Percentiles rank a stretch among this genome's conserved stretches.
phyloP scores from a whole-genome alignment of 805 yeast species.

The Kazachstania martiniae region DNA sequence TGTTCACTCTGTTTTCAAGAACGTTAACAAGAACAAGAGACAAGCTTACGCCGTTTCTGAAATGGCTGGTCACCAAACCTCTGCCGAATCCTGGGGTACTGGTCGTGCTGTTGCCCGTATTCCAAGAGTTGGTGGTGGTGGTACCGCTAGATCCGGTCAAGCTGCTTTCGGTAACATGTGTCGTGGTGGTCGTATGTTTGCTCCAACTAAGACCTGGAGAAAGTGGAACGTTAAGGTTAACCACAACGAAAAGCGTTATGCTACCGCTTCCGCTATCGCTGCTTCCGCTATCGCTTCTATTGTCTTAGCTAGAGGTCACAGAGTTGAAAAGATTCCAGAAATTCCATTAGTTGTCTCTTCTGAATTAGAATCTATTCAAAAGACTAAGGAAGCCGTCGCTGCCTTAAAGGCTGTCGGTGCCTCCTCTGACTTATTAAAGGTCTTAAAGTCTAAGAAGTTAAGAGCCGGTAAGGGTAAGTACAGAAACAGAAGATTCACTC shows the following conservation, averaged over 20 bases:
- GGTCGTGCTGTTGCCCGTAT: conserved; percentile 99
- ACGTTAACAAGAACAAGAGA: conserved; percentile 99
- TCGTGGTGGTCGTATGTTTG: conserved; percentile 99
- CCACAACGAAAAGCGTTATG: conserved; percentile 99
- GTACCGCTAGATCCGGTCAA: conserved; percentile 99
- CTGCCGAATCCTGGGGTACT: conserved; percentile 99
- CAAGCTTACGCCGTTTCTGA: conserved; percentile 99
- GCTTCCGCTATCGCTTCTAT: conserved; percentile 97
- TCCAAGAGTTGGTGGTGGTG: conserved; percentile 99
- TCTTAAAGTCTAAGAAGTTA: conserved; percentile 94
- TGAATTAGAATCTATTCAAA: conserved; percentile 84
- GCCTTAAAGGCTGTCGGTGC: conserved; percentile 98
- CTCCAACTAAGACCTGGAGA: conserved; percentile 99
- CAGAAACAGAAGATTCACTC: conserved; percentile 99
- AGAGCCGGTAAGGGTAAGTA: conserved; percentile 99
- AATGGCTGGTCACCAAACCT: conserved; percentile 99
- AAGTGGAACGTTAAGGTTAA: conserved; percentile 99
- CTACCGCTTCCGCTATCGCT: conserved; percentile 99
- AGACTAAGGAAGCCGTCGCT: conserved; percentile 99
- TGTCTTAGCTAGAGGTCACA: conserved; percentile 99
- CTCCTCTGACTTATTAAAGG: conserved; percentile 95
- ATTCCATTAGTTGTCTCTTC: conserved; percentile 94
- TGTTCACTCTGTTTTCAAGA: conserved; percentile 97
- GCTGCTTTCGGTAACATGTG: conserved; percentile 99
- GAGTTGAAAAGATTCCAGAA: conserved; percentile 95